Percentiles rank a stretch among this genome's conserved stretches.
These are phyloP conservation scores for Nyctanthes arbortristis DNA, from an alignment of 257 asterid species.

Conservation along the genomic window DNA sequence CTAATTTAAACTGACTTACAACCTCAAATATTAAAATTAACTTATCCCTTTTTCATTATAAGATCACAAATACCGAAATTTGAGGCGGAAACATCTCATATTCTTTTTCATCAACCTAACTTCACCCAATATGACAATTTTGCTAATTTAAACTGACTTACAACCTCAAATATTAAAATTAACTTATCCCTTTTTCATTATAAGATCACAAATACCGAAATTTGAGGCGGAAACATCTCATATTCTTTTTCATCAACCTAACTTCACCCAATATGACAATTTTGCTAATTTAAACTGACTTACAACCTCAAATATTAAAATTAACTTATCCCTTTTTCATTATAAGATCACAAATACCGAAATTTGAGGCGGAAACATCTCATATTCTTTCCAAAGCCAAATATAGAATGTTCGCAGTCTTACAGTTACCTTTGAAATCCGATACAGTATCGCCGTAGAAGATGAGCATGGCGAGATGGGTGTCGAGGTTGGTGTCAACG, in stretches of 20 bases:
- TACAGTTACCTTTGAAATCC: slow-evolving; percentile 63
- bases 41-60: neutral
- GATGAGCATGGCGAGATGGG: slow-evolving; percentile 50
- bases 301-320: neutral
- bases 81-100: neutral
- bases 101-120: neutral
- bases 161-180: neutral
- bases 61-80: neutral
- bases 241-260: no score
- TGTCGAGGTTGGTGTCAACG: slow-evolving; percentile 69
- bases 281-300: neutral
- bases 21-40: neutral
- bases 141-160: neutral
- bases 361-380: neutral
- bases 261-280: neutral
- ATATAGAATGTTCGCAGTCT: no score
- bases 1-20: neutral
- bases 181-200: neutral
- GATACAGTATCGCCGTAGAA: slow-evolving; percentile 49
- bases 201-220: neutral
- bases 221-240: neutral
- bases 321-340: neutral
- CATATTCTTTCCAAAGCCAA: neutral
- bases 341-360: neutral
- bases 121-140: neutral